Conservation (phyloP, 331 rosid species). For the Pyracantha coccinea region DNA sequence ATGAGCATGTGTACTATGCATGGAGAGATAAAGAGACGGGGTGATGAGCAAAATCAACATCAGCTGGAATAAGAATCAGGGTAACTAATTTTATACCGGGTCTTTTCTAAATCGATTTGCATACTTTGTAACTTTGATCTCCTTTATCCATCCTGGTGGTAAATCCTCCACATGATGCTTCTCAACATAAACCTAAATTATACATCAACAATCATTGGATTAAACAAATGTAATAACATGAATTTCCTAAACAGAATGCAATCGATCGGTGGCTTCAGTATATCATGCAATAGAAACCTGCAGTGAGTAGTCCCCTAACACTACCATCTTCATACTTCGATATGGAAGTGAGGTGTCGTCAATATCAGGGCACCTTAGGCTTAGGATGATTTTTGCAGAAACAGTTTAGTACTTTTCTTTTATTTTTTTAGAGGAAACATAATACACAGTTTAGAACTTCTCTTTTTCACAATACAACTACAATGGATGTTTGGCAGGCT, state of each 20-base stretch:
- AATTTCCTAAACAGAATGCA: background rate
- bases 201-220: slow-evolving; percentile 10
- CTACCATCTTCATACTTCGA: background rate
- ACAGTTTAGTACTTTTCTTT: background rate
- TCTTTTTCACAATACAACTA: background rate
- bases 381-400: background rate
- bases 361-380: background rate
- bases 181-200: slow-evolving; percentile 53
- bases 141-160: slow-evolving; percentile 78
- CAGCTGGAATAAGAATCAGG: background rate
- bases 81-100: slow-evolving; percentile 42
- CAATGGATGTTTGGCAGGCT: background rate
- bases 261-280: background rate
- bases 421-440: background rate
- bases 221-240: background rate
- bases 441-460: background rate
- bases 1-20: background rate
- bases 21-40: background rate
- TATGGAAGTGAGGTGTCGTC: background rate
- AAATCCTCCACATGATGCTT: slow-evolving; percentile 49
- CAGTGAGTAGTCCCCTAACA: no score
- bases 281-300: background rate
- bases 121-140: slow-evolving; percentile 48
- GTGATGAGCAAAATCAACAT: background rate
- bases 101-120: slow-evolving; percentile 46